Conservation (phyloP, 352 stramenopile species). For the Phytophthora kernoviae region DNA sequence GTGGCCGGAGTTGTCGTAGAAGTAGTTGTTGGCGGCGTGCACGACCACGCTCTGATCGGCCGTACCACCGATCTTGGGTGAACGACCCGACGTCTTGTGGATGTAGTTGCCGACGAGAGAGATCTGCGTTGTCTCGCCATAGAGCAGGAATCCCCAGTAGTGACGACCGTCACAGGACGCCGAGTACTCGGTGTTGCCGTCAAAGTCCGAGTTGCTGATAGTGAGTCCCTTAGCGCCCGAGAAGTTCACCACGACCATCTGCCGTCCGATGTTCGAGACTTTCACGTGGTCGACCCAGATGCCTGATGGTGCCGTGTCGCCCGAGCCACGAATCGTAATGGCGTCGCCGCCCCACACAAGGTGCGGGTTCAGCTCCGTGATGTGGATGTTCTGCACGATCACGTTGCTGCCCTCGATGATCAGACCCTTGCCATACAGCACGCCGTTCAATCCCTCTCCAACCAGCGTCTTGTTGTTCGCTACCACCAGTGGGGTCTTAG, state of each 20-base stretch:
- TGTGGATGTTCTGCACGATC: conserved; percentile 49
- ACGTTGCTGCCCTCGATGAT: conserved; percentile 47
- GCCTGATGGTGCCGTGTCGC: conserved; percentile 13
- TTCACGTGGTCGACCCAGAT: conserved; percentile 29
- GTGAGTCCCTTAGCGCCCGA: conserved; percentile 39
- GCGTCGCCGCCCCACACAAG: conserved; percentile 19
- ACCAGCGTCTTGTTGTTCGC: conserved; percentile 48
- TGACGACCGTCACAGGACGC: conserved; percentile 42
- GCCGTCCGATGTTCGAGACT: conserved; percentile 29
- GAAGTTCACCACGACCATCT: conserved; percentile 47
- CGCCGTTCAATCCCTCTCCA: conserved; percentile 36
- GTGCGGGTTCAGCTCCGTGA: conserved; percentile 23
- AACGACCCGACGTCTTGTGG: conserved; percentile 36
- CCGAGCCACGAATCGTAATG: conserved; percentile 10
- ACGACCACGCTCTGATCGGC: conserved; percentile 28
- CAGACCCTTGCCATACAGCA: conserved; percentile 47
- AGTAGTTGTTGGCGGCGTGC: conserved; percentile 41
- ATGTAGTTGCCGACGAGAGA: conserved; percentile 36
- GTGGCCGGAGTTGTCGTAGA: conserved; percentile 19
- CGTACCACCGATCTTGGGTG: conserved; percentile 39
- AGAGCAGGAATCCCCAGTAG: conserved; percentile 45
- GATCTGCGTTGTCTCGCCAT: conserved; percentile 28
- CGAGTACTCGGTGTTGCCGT: conserved; percentile 23
- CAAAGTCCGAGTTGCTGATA: conserved; percentile 41
- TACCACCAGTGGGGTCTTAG: conserved; percentile 34